These are phyloP conservation scores for Heimioporus sp. DNA, from an alignment of 768 basidiomycete genomes.

Conservation along the genomic window DNA sequence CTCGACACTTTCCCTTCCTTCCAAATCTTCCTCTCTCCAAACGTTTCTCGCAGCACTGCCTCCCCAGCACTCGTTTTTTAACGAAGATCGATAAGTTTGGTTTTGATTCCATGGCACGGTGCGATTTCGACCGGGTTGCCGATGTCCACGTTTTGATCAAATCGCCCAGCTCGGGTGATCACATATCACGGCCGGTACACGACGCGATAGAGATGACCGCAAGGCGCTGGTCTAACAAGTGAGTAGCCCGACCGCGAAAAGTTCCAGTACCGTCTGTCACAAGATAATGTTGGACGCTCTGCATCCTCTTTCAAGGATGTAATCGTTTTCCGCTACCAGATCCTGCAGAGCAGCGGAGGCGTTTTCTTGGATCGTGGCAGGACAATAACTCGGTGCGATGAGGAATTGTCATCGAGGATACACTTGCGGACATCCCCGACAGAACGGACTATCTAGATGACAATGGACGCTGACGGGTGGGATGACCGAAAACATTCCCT, in stretches of 20 bases:
- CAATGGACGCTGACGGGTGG: not conserved
- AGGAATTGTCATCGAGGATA: too few relatives aligned
- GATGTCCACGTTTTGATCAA: not conserved
- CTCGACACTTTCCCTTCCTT: too few relatives aligned
- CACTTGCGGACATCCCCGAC: not conserved
- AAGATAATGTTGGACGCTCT: conserved; percentile 12
- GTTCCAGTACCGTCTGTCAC: conserved; percentile 26
- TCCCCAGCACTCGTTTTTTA: too few relatives aligned
- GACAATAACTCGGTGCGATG: conserved; percentile 6
- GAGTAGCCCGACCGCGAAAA: conserved; percentile 13
- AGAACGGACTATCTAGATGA: not conserved
- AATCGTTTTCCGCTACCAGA: conserved; percentile 17
- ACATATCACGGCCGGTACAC: not conserved
- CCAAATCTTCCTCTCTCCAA: too few relatives aligned
- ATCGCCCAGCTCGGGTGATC: not conserved
- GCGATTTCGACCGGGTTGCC: conserved; percentile 1
- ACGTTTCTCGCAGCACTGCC: too few relatives aligned
- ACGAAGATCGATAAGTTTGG: too few relatives aligned
- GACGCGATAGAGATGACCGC: conserved; percentile 58
- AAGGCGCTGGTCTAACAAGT: conserved; percentile 38
- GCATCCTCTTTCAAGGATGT: conserved; percentile 22
- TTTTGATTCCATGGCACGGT: too few relatives aligned
- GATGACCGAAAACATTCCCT: conserved; percentile 2
- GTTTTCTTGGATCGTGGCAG: conserved; percentile 7
- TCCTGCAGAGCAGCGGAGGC: conserved; percentile 6